phyloP scores from a whole-genome alignment of 306 rosid species.

The Prunus campanulata region DNA sequence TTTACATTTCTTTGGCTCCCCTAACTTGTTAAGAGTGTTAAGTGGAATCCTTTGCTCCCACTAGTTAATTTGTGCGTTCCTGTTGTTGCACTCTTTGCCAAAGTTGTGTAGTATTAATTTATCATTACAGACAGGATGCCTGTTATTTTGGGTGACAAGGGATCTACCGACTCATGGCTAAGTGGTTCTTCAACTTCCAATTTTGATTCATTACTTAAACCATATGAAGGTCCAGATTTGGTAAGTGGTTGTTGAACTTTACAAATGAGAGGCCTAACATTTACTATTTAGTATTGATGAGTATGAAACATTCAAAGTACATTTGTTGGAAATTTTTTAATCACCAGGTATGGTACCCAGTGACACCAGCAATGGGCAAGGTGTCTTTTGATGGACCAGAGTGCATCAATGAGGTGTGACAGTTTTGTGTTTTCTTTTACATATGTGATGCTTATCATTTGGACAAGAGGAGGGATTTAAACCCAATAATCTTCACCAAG shows the following conservation, averaged over 20 bases:
- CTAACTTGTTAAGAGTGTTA: background rate
- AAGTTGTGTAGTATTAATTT: slow-evolving; percentile 19
- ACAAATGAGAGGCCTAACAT: slow-evolving; percentile 8
- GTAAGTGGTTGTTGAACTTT: slow-evolving; percentile 37
- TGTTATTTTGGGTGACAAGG: slow-evolving; percentile 76
- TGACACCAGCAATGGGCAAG: slow-evolving; percentile 82
- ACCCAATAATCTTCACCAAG: background rate
- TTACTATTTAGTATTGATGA: background rate
- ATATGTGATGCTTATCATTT: background rate
- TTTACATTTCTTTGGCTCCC: background rate
- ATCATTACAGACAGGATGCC: slow-evolving; percentile 82
- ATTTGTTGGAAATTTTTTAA: background rate
- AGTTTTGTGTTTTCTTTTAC: background rate
- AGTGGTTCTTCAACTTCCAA: slow-evolving; percentile 47
- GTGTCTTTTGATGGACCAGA: slow-evolving; percentile 80
- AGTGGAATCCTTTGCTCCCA: background rate
- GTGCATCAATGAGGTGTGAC: slow-evolving; percentile 75
- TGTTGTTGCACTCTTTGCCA: background rate
- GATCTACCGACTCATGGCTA: slow-evolving; percentile 68
- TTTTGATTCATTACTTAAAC: slow-evolving; percentile 56
- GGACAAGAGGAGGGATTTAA: background rate
- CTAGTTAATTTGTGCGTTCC: background rate
- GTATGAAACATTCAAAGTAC: background rate
- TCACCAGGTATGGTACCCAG: slow-evolving; percentile 82
- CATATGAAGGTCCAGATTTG: slow-evolving; percentile 73